phyloP scores from a whole-genome alignment of 1,284 basidiomycete species.

The Agaricales sp. region DNA sequence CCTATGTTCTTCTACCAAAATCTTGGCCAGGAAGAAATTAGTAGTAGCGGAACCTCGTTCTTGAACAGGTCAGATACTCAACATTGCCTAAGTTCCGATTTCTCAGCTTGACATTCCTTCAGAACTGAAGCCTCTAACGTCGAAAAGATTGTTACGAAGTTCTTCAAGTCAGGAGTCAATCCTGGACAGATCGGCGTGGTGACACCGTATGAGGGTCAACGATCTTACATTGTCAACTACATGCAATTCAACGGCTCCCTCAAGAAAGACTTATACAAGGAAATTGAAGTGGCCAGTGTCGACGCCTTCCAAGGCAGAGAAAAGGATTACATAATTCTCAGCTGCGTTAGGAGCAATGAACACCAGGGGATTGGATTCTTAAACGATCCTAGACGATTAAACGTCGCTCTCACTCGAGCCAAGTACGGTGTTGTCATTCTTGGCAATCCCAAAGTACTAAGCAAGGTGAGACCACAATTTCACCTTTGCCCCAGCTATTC shows the following conservation, averaged over 20 bases:
- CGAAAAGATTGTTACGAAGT: slow-evolving; percentile 99
- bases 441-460: slow-evolving; percentile 97
- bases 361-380: slow-evolving; percentile 99
- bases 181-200: slow-evolving; percentile 97
- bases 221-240: slow-evolving; percentile 98
- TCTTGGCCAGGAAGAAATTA: slow-evolving; percentile 97
- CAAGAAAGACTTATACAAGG: slow-evolving; percentile 99
- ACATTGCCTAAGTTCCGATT: slow-evolving; percentile 10
- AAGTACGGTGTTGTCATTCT: slow-evolving; percentile 98
- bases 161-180: slow-evolving; percentile 97
- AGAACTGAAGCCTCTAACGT: slow-evolving; percentile 98
- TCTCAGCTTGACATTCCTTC: slow-evolving; percentile 13
- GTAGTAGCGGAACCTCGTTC: slow-evolving; percentile 96
- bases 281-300: slow-evolving; percentile 97
- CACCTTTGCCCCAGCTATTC: slow-evolving; percentile 5
- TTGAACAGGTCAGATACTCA: slow-evolving; percentile 64
- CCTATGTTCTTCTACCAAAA: slow-evolving; percentile 99
- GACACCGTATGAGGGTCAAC: slow-evolving; percentile 97
- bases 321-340: slow-evolving; percentile 99
- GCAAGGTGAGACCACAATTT: slow-evolving; percentile 62
- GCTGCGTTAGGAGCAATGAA: slow-evolving; percentile 98
- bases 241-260: slow-evolving; percentile 99
- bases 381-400: slow-evolving; percentile 93
- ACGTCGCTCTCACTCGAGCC: slow-evolving; percentile 94
- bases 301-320: slow-evolving; percentile 99